Conservation (phyloP, 495 filamentous ascomycete genomes). For the Tuber borchii region DNA sequence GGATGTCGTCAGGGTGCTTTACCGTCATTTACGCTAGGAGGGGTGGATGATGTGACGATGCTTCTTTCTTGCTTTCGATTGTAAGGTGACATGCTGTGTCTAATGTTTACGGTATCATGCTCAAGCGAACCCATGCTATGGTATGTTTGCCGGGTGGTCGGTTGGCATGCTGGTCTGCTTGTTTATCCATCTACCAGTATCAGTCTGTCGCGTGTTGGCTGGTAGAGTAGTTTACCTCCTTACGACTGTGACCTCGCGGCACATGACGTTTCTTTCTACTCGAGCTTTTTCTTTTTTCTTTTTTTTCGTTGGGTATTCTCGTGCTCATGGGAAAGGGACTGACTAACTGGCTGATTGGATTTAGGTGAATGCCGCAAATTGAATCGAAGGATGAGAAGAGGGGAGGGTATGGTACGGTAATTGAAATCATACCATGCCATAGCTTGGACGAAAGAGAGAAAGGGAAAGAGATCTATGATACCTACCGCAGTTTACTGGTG, state of each 20-base stretch:
- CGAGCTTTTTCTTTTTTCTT: not conserved
- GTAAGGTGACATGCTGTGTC: not conserved
- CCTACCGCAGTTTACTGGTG: not conserved
- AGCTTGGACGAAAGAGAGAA: not conserved
- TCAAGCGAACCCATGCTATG: not conserved
- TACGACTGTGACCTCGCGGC: not conserved
- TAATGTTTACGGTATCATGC: not conserved
- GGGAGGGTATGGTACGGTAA: not conserved
- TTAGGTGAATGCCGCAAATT: not conserved
- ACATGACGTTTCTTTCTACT: not conserved
- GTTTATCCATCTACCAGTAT: not conserved
- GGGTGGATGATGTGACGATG: not conserved
- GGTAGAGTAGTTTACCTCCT: no score
- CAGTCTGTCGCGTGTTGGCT: not conserved
- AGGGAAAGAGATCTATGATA: not conserved
- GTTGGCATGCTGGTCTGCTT: not conserved
- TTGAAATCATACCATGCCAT: not conserved
- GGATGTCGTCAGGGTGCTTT: not conserved
- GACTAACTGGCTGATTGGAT: not conserved
- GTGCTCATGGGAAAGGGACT: not conserved
- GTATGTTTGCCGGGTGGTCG: not conserved
- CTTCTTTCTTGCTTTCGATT: not conserved
- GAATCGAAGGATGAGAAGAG: not conserved
- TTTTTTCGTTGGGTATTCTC: not conserved
- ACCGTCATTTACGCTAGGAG: not conserved